phyloP scores from a whole-genome alignment of 2,329 filamentous ascomycete species.

The Trichoderma semiorbis region DNA sequence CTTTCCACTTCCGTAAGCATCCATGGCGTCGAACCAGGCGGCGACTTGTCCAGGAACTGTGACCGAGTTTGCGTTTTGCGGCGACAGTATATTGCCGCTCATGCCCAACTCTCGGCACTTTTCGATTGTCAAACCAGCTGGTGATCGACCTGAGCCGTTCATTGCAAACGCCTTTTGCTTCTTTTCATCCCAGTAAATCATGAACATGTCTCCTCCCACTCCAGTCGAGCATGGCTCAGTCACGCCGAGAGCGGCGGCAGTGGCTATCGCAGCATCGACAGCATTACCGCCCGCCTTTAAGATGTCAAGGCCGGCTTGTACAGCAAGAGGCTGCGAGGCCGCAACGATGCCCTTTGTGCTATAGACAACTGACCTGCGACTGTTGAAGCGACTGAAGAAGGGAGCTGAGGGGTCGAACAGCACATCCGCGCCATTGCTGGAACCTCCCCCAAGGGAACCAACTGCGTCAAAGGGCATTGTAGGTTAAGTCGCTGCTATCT shows the following conservation, averaged over 20 bases:
- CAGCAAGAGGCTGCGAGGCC: constrained; percentile 4
- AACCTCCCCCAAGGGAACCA: neutral
- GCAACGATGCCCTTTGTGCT: constrained; percentile 13
- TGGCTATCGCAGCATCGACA: constrained; percentile 11
- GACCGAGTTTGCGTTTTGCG: neutral
- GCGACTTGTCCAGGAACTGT: constrained; percentile 9
- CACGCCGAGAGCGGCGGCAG: constrained; percentile 12
- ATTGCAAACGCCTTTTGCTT: neutral
- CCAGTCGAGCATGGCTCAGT: constrained; percentile 8
- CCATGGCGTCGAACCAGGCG: constrained; percentile 8
- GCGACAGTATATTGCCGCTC: neutral
- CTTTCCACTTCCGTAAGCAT: constrained; percentile 1
- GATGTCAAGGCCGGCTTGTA: constrained; percentile 10
- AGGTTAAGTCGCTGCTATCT: neutral
- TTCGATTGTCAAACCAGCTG: neutral
- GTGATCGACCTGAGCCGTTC: constrained; percentile 5
- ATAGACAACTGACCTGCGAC: constrained; percentile 11
- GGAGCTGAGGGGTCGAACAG: constrained; percentile 4
- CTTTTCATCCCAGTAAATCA: constrained; percentile 10
- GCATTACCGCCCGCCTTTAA: constrained; percentile 13
- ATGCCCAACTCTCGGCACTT: constrained; percentile 8
- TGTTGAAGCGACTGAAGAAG: neutral
- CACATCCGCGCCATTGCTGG: neutral
- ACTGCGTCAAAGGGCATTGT: constrained; percentile 8
- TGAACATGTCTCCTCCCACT: constrained; percentile 13